A percentile compares a stretch with the other conserved stretches of the same genome.
phyloP scores from a whole-genome alignment of 1,284 basidiomycete genomes.

The Golubevia pallescens region DNA sequence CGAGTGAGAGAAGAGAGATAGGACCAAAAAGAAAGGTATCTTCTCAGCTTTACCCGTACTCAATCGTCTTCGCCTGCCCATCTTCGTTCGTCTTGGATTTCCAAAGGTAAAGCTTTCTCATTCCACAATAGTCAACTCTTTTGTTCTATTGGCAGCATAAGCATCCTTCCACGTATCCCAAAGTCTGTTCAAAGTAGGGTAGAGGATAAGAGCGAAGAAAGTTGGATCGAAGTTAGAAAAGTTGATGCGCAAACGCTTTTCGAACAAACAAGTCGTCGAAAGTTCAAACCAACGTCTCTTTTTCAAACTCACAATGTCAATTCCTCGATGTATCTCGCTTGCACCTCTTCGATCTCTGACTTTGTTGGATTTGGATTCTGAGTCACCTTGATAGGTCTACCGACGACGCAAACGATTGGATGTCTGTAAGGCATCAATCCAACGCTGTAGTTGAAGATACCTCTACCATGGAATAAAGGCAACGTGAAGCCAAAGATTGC shows the following conservation, averaged over 20 bases:
- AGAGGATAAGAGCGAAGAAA: too few relatives aligned
- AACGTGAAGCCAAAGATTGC: slow-evolving; percentile 91
- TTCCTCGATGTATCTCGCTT: slow-evolving; percentile 87
- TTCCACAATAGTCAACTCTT: slow-evolving; percentile 55
- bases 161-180: slow-evolving; percentile 62
- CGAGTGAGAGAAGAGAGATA: too few relatives aligned
- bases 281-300: not conserved
- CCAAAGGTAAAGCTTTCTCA: too few relatives aligned
- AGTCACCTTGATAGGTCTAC: slow-evolving; percentile 81
- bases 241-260: not conserved
- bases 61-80: too few relatives aligned
- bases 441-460: slow-evolving; percentile 85
- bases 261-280: not conserved
- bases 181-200: slow-evolving; percentile 23
- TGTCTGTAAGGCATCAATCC: slow-evolving; percentile 91
- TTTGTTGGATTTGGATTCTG: slow-evolving; percentile 79
- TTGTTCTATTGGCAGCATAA: slow-evolving; percentile 51
- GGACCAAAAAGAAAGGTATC: too few relatives aligned
- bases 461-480: slow-evolving; percentile 84
- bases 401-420: slow-evolving; percentile 91
- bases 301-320: slow-evolving; percentile 38
- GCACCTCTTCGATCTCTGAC: slow-evolving; percentile 80
- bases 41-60: too few relatives aligned
- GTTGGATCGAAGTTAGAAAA: not conserved
- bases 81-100: too few relatives aligned